Evolutionary conservation across 352 stramenopile species (phyloP), one percentile per base, ranked within the genome.

Genomic region (Globisporangium carolinianum): DNA sequence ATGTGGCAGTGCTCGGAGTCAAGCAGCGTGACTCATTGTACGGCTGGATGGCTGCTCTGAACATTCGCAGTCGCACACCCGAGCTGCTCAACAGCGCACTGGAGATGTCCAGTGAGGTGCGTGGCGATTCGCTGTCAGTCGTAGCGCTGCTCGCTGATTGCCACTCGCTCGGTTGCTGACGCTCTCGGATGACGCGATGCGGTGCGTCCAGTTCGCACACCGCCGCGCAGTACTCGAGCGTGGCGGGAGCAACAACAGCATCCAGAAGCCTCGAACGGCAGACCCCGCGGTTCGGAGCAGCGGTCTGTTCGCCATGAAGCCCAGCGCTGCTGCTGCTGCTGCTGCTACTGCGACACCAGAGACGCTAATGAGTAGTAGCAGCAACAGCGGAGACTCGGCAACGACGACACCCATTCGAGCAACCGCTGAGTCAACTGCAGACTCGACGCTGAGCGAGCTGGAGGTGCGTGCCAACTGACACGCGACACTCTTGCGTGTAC

Each of bases 381-480:
- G 45, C 45, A 48, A n/a, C n/a, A 24, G 45, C 45, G 15, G 7
- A 32, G 45, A 35, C 15, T 32, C n/a, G 42, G 24, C 54, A 42
- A 9, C 4, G 6, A 32, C 9, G 24, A 24, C 36, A 52, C 51
- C 53, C 9, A 24, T 17, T 11, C 46, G 51, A 56, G 12, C 49
- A 5, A 47, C 46, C 4, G 41, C 45, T 11, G 67, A 79, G 2
- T 48, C 58, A 3, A 9, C 47, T 4, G 11, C 37, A 10, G 69
- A 71, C 39, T n/a, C 54, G 24, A 58, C 66, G 24, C 24, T 4
- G 73, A 83, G 10, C 72, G 79, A 72, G 73, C 42, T 55, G 12
- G 8, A 1, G 35, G 17, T 55, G 42, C 18, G 57, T 18, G 42
- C 48, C 43, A 46, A 12, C 6, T 5, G 18, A 17, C 35, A 8